Evolutionary conservation across 2,329 filamentous ascomycete genomes (phyloP).

Genomic region (Colletotrichum sansevieriae): DNA sequence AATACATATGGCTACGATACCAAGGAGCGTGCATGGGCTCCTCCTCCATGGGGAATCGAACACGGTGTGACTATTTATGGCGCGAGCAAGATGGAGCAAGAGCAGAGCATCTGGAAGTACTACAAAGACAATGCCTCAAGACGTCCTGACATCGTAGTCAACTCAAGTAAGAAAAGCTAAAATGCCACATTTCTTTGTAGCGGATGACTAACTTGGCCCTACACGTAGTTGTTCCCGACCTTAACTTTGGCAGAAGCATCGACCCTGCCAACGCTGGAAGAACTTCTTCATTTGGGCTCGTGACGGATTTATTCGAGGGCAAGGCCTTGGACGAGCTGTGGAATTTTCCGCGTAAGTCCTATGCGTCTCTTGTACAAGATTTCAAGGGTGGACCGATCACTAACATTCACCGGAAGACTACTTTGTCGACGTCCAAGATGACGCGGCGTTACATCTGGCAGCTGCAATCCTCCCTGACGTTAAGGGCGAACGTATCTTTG

Average conservation of each 20-base stretch:
- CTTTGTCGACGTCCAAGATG: slow-evolving; percentile 62
- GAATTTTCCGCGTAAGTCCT: slow-evolving; percentile 10
- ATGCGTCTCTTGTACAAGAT: not conserved
- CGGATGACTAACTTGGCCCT: not conserved
- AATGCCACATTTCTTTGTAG: fast-evolving
- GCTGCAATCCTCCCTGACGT: slow-evolving; percentile 62
- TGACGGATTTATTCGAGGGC: slow-evolving; percentile 45
- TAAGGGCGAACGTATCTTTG: slow-evolving; percentile 65
- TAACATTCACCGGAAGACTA: slow-evolving; percentile 50
- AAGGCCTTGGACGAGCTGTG: slow-evolving; percentile 17
- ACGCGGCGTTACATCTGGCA: slow-evolving; percentile 65
- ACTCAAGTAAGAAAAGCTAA: slow-evolving; percentile 15
- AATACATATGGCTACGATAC: slow-evolving; percentile 15
- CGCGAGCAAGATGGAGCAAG: slow-evolving; percentile 54
- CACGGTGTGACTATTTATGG: slow-evolving; percentile 49
- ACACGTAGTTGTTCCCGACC: slow-evolving; percentile 48
- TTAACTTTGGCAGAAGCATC: slow-evolving; percentile 47
- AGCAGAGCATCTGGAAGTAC: slow-evolving; percentile 56
- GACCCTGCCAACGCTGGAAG: slow-evolving; percentile 42
- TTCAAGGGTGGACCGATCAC: not conserved
- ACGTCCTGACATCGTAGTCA: slow-evolving; percentile 30
- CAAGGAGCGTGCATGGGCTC: slow-evolving; percentile 21
- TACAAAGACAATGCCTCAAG: slow-evolving; percentile 48
- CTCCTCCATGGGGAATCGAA: slow-evolving; percentile 38
- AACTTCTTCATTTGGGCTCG: slow-evolving; percentile 43